A percentile compares a stretch with the other conserved stretches of the same genome.
Evolutionary conservation across 2,329 filamentous ascomycete species (phyloP).

Genomic region (Aureobasidium mangrovei): DNA sequence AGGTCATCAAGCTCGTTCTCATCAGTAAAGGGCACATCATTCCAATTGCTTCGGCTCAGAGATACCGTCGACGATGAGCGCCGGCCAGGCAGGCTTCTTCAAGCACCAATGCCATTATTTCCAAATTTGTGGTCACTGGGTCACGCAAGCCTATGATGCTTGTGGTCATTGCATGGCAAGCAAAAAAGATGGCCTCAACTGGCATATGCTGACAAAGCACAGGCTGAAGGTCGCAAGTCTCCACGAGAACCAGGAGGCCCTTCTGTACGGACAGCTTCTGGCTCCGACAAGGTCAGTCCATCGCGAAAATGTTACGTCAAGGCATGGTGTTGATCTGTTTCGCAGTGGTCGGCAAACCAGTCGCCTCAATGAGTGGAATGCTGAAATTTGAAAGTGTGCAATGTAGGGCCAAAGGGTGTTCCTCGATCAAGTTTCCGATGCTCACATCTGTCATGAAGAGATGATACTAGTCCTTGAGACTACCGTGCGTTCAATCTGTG

Average conservation of each 20-base stretch:
- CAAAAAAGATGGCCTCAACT: neutral
- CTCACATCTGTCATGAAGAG: too few species aligned
- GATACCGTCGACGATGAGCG: neutral
- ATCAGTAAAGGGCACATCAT: neutral
- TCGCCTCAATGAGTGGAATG: neutral
- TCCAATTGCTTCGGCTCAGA: neutral
- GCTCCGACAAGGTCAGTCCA: neutral
- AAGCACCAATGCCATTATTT: constrained; percentile 6
- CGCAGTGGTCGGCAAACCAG: neutral
- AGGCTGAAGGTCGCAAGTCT: neutral
- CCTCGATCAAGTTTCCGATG: too few species aligned
- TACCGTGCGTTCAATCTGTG: too few species aligned
- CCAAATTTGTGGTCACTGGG: neutral
- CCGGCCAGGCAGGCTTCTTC: neutral
- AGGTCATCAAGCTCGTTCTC: neutral
- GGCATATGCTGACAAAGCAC: neutral
- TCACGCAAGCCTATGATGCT: constrained; percentile 14
- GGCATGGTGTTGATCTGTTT: neutral
- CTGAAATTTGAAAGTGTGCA: too few species aligned
- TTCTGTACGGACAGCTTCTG: neutral
- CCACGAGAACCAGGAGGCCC: neutral
- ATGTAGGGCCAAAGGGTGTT: too few species aligned
- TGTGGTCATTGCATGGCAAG: constrained; percentile 20
- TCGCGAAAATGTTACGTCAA: neutral
- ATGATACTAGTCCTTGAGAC: too few species aligned